Evolutionary conservation across 1,139 yeast species (phyloP), one percentile per base, ranked within the genome.

Genomic region (Saccharomycopsis crataegensis): DNA sequence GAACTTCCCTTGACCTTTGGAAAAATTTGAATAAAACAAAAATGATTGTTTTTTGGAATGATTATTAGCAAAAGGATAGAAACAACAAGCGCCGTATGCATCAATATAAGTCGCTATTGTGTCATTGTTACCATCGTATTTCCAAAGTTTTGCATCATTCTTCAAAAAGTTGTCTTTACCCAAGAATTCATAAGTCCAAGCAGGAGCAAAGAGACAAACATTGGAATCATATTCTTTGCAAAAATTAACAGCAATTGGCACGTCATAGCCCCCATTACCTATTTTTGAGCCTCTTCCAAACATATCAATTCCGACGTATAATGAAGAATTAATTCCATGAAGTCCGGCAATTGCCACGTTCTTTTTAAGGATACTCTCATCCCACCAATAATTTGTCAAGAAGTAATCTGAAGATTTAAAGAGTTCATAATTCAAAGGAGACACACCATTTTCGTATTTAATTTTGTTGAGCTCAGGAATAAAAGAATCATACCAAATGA

Each of bases 361-460:
- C 22, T 62, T 60, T 52, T 64, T 63, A 33, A 72, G 55, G 17
- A 61, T 60, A 3, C 61, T 59, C 36, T 66, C 64, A 51, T 65
- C 67, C 76, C 76, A 72, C 72, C 73, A 70, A 53, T 70, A 71
- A 51, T 71, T 71, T 1, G 75, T 67, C 50, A 72, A 62, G 52
- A 71, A 66, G 2, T 56, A 51, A 53, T 71, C 74, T 1, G 70
- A 48, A 3, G 60, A 49, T 8, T 62, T 62, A 50, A 65, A 70
- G 38, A 67, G 68, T 16, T 65, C 64, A 60, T 62, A 69, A 58
- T 72, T 72, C 9, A 55, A 48, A 7, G 64, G 65, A 32, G 65
- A 66, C 6, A 72, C 71, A 1, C 73, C 74, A 60, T 72, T 72
- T 34, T 65, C 69, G 50, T 71, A 70, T 12, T 58, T 56, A 1